Evolutionary conservation across 2,329 filamentous ascomycete genomes (phyloP).

Genomic region (Aspergillus novofumigatus): DNA sequence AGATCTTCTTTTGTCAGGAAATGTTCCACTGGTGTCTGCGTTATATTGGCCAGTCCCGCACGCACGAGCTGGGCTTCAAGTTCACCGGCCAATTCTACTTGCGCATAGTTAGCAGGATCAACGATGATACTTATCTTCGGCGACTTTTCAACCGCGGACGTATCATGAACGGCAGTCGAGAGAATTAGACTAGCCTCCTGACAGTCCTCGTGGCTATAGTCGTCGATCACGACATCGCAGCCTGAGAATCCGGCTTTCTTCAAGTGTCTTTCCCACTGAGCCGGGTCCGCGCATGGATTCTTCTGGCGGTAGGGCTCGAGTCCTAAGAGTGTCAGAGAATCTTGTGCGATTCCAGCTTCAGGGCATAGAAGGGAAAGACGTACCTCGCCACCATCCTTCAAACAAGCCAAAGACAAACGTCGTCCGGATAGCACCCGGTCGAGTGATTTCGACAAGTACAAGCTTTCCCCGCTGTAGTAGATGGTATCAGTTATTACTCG

Average conservation of each 20-base stretch:
- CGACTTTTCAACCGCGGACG: not conserved
- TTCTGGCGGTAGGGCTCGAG: conserved; percentile 6
- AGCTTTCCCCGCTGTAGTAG: conserved; percentile 9
- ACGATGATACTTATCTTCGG: not conserved
- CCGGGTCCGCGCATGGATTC: conserved; percentile 5
- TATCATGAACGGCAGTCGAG: conserved; percentile 6
- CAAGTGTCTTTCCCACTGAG: conserved; percentile 7
- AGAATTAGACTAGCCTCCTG: conserved; percentile 10
- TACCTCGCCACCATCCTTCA: conserved; percentile 13
- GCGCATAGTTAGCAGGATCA: not conserved
- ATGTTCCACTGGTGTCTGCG: not conserved
- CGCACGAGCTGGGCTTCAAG: not conserved
- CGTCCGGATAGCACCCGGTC: conserved; percentile 1
- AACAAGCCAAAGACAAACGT: conserved; percentile 10
- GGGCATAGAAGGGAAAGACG: not conserved
- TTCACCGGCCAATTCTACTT: not conserved
- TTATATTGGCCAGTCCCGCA: not conserved
- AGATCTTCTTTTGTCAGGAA: not conserved
- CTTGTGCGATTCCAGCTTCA: not conserved
- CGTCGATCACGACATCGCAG: conserved; percentile 12
- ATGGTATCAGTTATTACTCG: not conserved
- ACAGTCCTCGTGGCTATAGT: conserved; percentile 7
- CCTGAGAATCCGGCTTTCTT: conserved; percentile 14
- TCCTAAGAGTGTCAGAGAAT: conserved; percentile 1
- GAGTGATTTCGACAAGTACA: conserved; percentile 8